These are phyloP conservation scores for Phytophthora citricola DNA, from an alignment of 352 stramenopile species.

Conservation along the genomic window DNA sequence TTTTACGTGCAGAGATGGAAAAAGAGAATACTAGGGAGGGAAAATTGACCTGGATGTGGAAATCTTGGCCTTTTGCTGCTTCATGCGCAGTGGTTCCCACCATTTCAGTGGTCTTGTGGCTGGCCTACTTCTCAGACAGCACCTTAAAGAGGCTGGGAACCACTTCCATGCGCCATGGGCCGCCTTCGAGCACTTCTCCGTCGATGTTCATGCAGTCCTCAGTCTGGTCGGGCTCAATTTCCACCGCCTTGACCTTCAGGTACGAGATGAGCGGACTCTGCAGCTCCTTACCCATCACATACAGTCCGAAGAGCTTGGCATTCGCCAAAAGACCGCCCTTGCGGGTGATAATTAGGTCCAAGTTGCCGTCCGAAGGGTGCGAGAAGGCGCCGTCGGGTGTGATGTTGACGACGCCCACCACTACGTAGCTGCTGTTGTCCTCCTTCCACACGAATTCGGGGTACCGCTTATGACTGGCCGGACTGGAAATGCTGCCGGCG, in stretches of 20 bases:
- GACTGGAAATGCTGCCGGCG: slow-evolving; percentile 59
- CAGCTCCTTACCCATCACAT: slow-evolving; percentile 79
- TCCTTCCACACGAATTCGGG: slow-evolving; percentile 67
- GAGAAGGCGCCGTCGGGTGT: slow-evolving; percentile 72
- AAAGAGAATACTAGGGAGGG: slow-evolving; percentile 18
- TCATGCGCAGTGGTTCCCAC: slow-evolving; percentile 28
- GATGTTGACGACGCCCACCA: slow-evolving; percentile 78
- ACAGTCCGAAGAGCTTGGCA: slow-evolving; percentile 61
- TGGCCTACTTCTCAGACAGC: slow-evolving; percentile 78
- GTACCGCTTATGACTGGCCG: slow-evolving; percentile 69
- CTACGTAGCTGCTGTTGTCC: slow-evolving; percentile 67
- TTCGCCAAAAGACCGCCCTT: slow-evolving; percentile 60
- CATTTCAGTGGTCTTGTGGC: background rate
- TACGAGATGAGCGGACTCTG: slow-evolving; percentile 78
- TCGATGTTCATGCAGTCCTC: slow-evolving; percentile 86
- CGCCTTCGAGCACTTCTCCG: slow-evolving; percentile 70
- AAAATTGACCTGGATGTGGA: slow-evolving; percentile 1
- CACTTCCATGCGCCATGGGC: slow-evolving; percentile 85
- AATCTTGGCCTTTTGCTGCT: slow-evolving; percentile 17
- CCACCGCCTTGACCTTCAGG: slow-evolving; percentile 80
- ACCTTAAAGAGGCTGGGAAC: slow-evolving; percentile 90
- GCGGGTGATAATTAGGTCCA: slow-evolving; percentile 80
- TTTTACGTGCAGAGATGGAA: slow-evolving; percentile 22
- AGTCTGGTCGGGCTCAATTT: slow-evolving; percentile 67
- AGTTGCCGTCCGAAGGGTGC: slow-evolving; percentile 79